Base-by-base conservation (phyloP, 108 stramenopile genomes). In the Discostella pseudostelligera region DNA sequence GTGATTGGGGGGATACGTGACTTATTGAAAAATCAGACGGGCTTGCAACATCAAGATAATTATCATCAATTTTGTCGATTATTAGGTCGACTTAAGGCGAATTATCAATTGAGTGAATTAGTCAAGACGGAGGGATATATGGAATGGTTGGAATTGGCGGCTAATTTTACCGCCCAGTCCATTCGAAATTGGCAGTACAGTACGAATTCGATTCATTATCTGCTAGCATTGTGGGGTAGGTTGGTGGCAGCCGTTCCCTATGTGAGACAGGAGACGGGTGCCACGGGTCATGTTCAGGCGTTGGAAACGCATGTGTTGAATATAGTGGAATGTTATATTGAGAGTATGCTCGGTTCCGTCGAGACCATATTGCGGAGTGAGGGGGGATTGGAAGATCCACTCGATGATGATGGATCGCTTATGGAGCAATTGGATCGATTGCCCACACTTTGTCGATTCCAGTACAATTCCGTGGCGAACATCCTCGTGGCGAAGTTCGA, bases 21-120 rank as follows among this genome's bases (percentile, higher is more conserved):
- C 49, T 87, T 99, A 59, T 73, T 99, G 14, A 80, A 79, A 39
- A 89, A 95, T 67, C 84, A 95, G 62, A 89, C 94, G 19, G 98
- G 98, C 21, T 81, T 99, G 54, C 85, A 96, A 39, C 95, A 97
- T 69, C 90, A 93, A 61, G 96, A 97, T 40, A 97, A 97, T 60
- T 99, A 97, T 75, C 98, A 97, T 83, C 87, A 97, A 65, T 99
- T 99, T 65, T 99, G 98, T 80, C 87, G 97, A 35, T 76, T 97
- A 48, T 83, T 97, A 40, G 98, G 98, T 9, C 81, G 97, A 39
- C 79, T 99, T 45, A 99, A 99, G 86, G 90, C 96, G 17, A 97
- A 96, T 78, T 99, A 96, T 68, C 98, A 99, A 69, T 86, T 99
- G 16, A 87, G 83, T 59, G 98, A 97, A 72, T 76, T 97, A 20